Evolutionary conservation across 805 yeast genomes (phyloP), one percentile per base, ranked within the genome.

Genomic region (Lachancea nothofagi): DNA sequence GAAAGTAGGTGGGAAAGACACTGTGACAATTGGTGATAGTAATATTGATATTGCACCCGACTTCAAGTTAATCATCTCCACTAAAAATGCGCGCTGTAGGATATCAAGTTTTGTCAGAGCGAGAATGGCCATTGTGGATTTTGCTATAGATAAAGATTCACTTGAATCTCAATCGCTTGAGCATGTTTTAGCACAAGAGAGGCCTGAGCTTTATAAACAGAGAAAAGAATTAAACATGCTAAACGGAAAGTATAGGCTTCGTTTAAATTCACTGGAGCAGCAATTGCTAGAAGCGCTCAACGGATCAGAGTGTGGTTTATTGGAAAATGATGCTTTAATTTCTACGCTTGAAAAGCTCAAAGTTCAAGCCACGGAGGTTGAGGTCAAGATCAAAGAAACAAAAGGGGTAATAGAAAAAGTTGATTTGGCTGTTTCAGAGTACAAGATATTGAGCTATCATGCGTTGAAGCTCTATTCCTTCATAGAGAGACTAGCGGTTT

Each of bases 141-240:
- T 81, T 58, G 71, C 88, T 0, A 65, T 83, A n/a, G 83, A 95
- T 1, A 67, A 73, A 29, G 74, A 78, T 33, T 78, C 80, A 33
- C 61, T 89, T 36, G 80, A 82, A 42, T 69, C 72, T 21, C 80
- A 80, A 46, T 68, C 83, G 0, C 61, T 85, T 41, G 76, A 81
- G 44, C 58, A 71, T 37, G 65, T 83, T 0, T 60, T 90, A 28
- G 57, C 65, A 22, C 59, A 64, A 8, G 74, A 75, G 44, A 66
- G 71, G 20, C 95, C 96, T 0, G 90, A 80, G 7, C 57, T 85
- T 6, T 87, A 83, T 38, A 47, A 50, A 4, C 71, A 78, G 50
- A 67, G 89, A 41, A 47, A 62, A 1, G 79, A 75, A 30, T 55
- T 85, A 39, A 54, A 74, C 13, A 69, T 69, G 35, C 58, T 78